A percentile compares a stretch with the other conserved stretches of the same genome.
phyloP scores from a whole-genome alignment of 2,329 filamentous ascomycete genomes.

The Mycosphaerella sp. region DNA sequence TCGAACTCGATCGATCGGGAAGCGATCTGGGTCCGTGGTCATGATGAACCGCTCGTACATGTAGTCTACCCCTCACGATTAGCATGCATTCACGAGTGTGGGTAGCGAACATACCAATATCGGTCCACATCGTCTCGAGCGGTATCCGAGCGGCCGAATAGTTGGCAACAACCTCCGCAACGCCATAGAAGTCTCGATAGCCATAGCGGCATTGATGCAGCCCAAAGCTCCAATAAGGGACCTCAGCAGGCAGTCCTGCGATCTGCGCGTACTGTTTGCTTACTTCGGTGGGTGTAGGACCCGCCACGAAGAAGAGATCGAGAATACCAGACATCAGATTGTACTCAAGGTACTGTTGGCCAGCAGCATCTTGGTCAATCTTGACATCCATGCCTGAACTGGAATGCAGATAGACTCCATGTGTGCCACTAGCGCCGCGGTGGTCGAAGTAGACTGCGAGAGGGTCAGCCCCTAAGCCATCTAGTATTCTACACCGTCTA shows the following conservation, averaged over 20 bases:
- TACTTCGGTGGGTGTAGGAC: slow-evolving; percentile 42
- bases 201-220: slow-evolving; percentile 47
- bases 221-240: slow-evolving; percentile 48
- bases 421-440: slow-evolving; percentile 50
- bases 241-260: slow-evolving; percentile 44
- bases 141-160: slow-evolving; percentile 61
- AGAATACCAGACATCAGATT: slow-evolving; percentile 70
- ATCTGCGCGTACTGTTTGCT: slow-evolving; percentile 46
- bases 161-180: slow-evolving; percentile 59
- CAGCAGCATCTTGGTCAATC: slow-evolving; percentile 53
- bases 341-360: slow-evolving; percentile 67
- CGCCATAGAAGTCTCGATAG: slow-evolving; percentile 47
- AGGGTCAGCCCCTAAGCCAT: too few relatives aligned
- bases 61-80: slow-evolving; percentile 14
- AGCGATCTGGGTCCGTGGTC: slow-evolving; percentile 58
- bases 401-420: slow-evolving; percentile 63
- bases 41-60: slow-evolving; percentile 50
- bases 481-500: too few relatives aligned
- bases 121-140: slow-evolving; percentile 68
- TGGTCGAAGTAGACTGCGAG: slow-evolving; percentile 63
- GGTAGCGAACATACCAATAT: slow-evolving; percentile 22
- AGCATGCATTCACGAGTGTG: neutral
- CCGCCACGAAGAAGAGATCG: slow-evolving; percentile 53
- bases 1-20: slow-evolving; percentile 56
- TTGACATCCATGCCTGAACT: slow-evolving; percentile 71